phyloP scores from a whole-genome alignment of 768 basidiomycete genomes.

The Lactarius hengduanensis region DNA sequence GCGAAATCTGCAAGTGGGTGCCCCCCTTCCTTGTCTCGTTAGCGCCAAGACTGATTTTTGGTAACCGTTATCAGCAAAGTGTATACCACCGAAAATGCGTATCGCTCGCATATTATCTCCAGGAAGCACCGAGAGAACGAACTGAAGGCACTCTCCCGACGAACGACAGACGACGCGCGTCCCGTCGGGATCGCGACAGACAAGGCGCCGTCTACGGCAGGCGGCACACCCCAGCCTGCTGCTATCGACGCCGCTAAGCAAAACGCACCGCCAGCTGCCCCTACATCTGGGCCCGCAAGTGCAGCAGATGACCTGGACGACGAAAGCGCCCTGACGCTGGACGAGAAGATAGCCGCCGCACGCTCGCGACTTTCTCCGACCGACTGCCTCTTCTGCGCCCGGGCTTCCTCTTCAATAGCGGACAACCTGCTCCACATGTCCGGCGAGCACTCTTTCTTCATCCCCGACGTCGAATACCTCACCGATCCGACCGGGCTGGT shows the following conservation, averaged over 20 bases:
- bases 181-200: constrained; percentile 13
- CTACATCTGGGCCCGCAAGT: constrained; percentile 35
- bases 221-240: constrained; percentile 4
- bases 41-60: neutral
- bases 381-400: constrained; percentile 85
- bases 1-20: constrained; percentile 67
- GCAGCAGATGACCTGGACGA: constrained; percentile 29
- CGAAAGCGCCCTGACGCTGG: constrained; percentile 47
- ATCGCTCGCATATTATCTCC: constrained; percentile 81
- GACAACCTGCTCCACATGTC: constrained; percentile 88
- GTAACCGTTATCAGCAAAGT: constrained; percentile 57
- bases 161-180: constrained; percentile 24
- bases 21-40: neutral
- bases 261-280: neutral
- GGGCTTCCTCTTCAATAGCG: constrained; percentile 49
- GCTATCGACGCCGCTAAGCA: neutral
- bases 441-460: constrained; percentile 84
- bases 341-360: constrained; percentile 72
- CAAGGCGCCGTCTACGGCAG: constrained; percentile 12
- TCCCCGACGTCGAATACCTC: constrained; percentile 92
- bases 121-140: constrained; percentile 87
- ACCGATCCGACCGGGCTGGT: constrained; percentile 81
- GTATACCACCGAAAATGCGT: constrained; percentile 88
- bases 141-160: constrained; percentile 44
- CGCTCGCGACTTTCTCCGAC: constrained; percentile 58